These are phyloP conservation scores for Domatiomyces globalis DNA, from an alignment of 2,329 filamentous ascomycete species.

Conservation along the genomic window DNA sequence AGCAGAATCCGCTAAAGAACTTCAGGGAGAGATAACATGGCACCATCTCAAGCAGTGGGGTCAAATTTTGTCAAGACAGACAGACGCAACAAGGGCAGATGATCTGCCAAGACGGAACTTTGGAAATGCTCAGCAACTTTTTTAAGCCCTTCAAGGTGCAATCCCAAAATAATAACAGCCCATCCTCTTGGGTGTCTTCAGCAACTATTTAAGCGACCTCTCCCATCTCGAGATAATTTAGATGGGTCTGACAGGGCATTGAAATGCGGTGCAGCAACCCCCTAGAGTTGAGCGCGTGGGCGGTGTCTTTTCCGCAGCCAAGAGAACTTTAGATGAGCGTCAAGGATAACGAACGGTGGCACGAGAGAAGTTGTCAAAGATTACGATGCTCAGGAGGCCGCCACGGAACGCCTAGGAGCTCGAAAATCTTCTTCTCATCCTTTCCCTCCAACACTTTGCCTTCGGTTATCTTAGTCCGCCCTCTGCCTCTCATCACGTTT, in stretches of 20 bases:
- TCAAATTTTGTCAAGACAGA: background rate
- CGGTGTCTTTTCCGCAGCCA: constrained; percentile 38
- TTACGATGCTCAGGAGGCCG: constrained; percentile 51
- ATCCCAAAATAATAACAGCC: too few species aligned
- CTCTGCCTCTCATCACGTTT: constrained; percentile 49
- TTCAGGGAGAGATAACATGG: background rate
- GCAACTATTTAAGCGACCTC: too few species aligned
- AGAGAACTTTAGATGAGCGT: constrained; percentile 29
- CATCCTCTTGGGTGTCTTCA: too few species aligned
- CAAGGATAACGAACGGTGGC: background rate
- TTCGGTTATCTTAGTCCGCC: constrained; percentile 47
- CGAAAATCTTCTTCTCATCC: constrained; percentile 69
- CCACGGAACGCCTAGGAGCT: constrained; percentile 68
- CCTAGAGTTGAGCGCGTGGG: constrained; percentile 37
- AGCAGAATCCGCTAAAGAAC: background rate
- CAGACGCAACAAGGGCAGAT: background rate
- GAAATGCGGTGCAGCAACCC: constrained; percentile 17
- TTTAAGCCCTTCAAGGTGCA: too few species aligned
- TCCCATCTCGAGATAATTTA: background rate
- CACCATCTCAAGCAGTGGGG: background rate
- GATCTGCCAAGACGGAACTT: background rate
- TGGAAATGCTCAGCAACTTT: too few species aligned
- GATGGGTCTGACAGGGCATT: background rate
- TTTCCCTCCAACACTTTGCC: constrained; percentile 59
- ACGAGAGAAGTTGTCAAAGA: background rate